Evolutionary conservation across 805 yeast genomes (phyloP).

Genomic region (Candida boleticola): DNA sequence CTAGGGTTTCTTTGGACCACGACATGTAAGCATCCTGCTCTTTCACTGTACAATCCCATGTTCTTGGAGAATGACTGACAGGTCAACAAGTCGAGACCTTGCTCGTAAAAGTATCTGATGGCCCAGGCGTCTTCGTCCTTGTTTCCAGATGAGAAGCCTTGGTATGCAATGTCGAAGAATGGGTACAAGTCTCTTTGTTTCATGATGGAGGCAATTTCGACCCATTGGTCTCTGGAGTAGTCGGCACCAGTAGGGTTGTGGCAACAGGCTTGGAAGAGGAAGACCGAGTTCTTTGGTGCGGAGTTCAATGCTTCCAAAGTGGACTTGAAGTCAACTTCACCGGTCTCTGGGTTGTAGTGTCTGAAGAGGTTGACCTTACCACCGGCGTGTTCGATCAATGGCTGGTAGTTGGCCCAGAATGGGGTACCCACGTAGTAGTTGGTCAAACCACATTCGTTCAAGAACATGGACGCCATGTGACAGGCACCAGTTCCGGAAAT

Average conservation of each 20-base stretch:
- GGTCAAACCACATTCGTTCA: slow-evolving; percentile 20
- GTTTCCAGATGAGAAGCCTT: slow-evolving; percentile 51
- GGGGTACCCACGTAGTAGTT: slow-evolving; percentile 37
- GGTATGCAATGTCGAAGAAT: slow-evolving; percentile 42
- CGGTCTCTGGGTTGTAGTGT: slow-evolving; percentile 29
- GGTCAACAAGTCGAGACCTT: slow-evolving; percentile 41
- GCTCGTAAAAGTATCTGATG: slow-evolving; percentile 30
- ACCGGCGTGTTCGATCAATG: slow-evolving; percentile 33
- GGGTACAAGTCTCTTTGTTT: slow-evolving; percentile 25
- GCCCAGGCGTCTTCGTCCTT: slow-evolving; percentile 52
- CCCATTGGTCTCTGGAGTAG: slow-evolving; percentile 36
- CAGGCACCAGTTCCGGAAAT: slow-evolving; percentile 43
- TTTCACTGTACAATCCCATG: slow-evolving; percentile 41
- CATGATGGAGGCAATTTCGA: slow-evolving; percentile 22
- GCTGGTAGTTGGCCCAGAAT: slow-evolving; percentile 38
- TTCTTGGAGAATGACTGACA: slow-evolving; percentile 42
- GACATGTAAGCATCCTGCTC: slow-evolving; percentile 38
- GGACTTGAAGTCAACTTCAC: slow-evolving; percentile 28
- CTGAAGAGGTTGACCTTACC: slow-evolving; percentile 23
- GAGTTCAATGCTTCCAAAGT: slow-evolving; percentile 22
- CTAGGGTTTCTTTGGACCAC: slow-evolving; percentile 18
- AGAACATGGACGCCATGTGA: slow-evolving; percentile 35
- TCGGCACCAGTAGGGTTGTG: slow-evolving; percentile 48
- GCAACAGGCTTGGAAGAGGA: slow-evolving; percentile 42
- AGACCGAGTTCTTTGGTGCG: slow-evolving; percentile 32